Conservation (phyloP, 768 basidiomycete genomes). For the Stropharia rugosoannulata region DNA sequence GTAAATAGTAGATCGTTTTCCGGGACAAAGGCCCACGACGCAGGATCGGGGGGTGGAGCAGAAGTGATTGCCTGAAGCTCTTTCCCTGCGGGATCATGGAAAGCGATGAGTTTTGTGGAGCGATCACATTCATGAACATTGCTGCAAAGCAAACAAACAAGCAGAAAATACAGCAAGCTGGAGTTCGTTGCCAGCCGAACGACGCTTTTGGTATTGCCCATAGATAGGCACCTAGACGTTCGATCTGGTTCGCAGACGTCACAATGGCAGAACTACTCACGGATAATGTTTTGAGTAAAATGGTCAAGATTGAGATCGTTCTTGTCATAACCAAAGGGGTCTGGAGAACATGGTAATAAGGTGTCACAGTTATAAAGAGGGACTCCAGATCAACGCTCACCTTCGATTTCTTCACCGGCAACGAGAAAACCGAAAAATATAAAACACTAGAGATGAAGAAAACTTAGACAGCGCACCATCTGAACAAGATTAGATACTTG, state of each 20-base stretch:
- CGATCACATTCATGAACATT: neutral
- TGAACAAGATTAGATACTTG: constrained; percentile 25
- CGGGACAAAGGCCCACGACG: constrained; percentile 57
- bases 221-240: neutral
- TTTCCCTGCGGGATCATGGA: constrained; percentile 30
- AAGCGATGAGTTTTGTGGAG: neutral
- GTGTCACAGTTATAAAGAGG: neutral
- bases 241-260: too few species aligned
- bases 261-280: constrained; percentile 29
- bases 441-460: constrained; percentile 43
- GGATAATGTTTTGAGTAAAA: constrained; percentile 69
- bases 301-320: constrained; percentile 75
- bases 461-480: neutral
- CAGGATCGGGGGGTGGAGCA: constrained; percentile 52
- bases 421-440: constrained; percentile 75
- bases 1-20: constrained; percentile 59
- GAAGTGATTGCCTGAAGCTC: constrained; percentile 64
- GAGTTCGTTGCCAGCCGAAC: too few species aligned
- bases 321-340: constrained; percentile 65
- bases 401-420: constrained; percentile 75
- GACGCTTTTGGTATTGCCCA: too few species aligned
- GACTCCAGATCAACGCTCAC: constrained; percentile 34
- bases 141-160: neutral
- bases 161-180: neutral
- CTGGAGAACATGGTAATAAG: constrained; percentile 17